Evolutionary conservation across 257 asterid genomes (phyloP).

Genomic region (Plantago major): DNA sequence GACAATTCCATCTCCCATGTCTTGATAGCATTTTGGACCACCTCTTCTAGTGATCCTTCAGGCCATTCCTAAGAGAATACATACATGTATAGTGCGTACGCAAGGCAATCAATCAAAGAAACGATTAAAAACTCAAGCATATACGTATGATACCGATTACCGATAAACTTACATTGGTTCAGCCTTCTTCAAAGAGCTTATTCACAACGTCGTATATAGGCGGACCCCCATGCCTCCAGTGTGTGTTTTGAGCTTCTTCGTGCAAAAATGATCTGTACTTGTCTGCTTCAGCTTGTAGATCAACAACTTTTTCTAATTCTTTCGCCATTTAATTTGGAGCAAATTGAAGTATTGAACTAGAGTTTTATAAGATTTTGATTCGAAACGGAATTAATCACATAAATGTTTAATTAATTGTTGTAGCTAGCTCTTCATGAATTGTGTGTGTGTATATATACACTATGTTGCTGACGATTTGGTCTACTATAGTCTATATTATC

Average conservation of each 20-base stretch:
- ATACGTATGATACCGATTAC: background rate
- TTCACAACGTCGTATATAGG: conserved; percentile 63
- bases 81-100: background rate
- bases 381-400: too few relatives aligned
- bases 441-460: too few relatives aligned
- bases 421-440: too few relatives aligned
- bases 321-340: conserved; percentile 13
- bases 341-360: too few relatives aligned
- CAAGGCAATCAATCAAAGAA: background rate
- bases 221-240: conserved; percentile 91
- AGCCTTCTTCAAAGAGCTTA: conserved; percentile 68
- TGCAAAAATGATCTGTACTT: conserved; percentile 65
- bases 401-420: too few relatives aligned
- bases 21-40: conserved; percentile 81
- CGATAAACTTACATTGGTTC: conserved; percentile 41
- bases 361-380: too few relatives aligned
- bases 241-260: conserved; percentile 44
- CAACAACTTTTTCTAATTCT: conserved; percentile 9
- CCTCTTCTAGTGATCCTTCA: conserved; percentile 78
- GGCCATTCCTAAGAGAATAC: conserved; percentile 92
- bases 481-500: too few relatives aligned
- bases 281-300: conserved; percentile 28
- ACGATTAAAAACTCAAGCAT: too few relatives aligned
- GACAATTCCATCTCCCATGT: conserved; percentile 97
- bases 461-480: too few relatives aligned